Base-by-base conservation (phyloP, 768 basidiomycete genomes). In the Pleurotus sapidus region DNA sequence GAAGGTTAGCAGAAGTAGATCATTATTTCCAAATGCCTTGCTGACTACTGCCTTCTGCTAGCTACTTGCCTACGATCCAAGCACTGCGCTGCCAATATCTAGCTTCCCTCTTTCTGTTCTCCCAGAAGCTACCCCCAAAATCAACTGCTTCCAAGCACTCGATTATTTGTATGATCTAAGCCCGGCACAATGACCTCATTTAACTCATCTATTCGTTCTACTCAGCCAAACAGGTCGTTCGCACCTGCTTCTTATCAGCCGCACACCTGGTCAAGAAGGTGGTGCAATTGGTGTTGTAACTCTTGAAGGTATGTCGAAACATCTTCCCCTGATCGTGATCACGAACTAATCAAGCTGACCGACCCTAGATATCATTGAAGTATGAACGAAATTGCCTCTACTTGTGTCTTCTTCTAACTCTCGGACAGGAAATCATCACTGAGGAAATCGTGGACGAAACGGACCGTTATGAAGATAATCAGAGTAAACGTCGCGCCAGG, bases 361-460 rank as follows among this genome's bases (percentile, higher is more conserved):
- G 45, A 51, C 14, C 3, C 1, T 54, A 88, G 90, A 92, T 66
- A 83, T 92, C 61, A 91, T 92, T 57, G 90, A 92, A 68, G 84
- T 82, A n/a, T 3, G 49, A 25, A n/a, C 34, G 17, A 18, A n/a
- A 24, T 23, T 12, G 23, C 34, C 20, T n/a, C 38, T 11, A 46
- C 23, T 2, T 14, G 20, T 45, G 34, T 11, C 5, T 30, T 11
- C 5, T 30, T 23, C 30, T 42, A 14, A 20, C n/a, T n/a, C 15
- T 12, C 40, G 54, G 59, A 3, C 69, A 92, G 81, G 95, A 96
- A 80, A 97, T 98, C 60, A 92, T 98, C 17, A 88, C 90, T 0
- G 94, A 97, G 72, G 95, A 97, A 68, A 96, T 97, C 55, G 89
- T 96, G 27, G 95, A 96, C 65, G 95, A 97, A 71, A 96, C 94